Evolutionary conservation across 202 grass and related monocot genomes (phyloP).

Genomic region (Hordeum pubiflorum): DNA sequence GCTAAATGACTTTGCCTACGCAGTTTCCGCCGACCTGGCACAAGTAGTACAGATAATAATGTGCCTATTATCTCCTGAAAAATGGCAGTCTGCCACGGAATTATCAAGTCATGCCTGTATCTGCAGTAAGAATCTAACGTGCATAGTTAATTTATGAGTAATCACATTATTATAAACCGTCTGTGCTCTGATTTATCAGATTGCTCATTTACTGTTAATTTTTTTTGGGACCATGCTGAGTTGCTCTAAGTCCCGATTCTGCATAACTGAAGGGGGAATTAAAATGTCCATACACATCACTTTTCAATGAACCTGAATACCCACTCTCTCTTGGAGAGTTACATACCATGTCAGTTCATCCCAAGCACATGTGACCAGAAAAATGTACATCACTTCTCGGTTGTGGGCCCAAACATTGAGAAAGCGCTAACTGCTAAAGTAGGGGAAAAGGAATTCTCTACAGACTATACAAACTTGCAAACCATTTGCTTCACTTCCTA

Average conservation of each 20-base stretch:
- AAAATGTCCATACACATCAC: background rate
- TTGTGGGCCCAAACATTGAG: background rate
- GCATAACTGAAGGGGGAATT: background rate
- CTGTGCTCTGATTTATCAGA: background rate
- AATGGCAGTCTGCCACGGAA: background rate
- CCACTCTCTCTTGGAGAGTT: background rate
- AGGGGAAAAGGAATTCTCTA: background rate
- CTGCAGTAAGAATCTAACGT: background rate
- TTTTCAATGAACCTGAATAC: background rate
- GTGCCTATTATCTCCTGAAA: background rate
- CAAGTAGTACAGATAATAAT: background rate
- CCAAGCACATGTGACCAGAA: background rate
- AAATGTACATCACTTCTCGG: background rate
- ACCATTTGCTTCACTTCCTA: constrained; percentile 1
- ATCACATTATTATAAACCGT: background rate
- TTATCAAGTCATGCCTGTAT: background rate
- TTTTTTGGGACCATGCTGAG: background rate
- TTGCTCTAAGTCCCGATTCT: background rate
- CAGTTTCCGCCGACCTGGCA: background rate
- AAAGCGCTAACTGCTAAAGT: background rate
- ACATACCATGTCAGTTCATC: background rate
- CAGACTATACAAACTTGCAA: background rate
- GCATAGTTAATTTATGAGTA: background rate
- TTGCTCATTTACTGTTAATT: background rate
- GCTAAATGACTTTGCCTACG: background rate